Conservation (phyloP, 352 stramenopile genomes). For the Globisporangium nunn region DNA sequence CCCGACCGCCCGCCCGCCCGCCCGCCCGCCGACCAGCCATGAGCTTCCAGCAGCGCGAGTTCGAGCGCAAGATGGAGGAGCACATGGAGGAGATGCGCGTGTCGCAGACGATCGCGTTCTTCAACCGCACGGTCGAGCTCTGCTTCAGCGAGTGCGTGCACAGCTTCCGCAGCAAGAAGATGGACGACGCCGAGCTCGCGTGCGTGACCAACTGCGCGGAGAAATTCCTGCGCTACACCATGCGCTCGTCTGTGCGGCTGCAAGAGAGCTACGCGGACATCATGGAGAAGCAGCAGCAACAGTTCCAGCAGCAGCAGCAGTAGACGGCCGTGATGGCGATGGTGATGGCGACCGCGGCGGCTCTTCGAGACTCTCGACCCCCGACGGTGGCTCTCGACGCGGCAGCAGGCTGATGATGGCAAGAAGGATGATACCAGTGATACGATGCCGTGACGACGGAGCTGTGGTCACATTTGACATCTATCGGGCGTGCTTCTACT, state of each 20-base stretch:
- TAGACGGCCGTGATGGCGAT: not conserved
- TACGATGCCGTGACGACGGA: not conserved
- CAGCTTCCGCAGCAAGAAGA: slow-evolving; percentile 88
- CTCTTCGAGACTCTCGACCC: not conserved
- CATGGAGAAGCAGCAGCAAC: slow-evolving; percentile 77
- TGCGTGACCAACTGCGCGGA: slow-evolving; percentile 87
- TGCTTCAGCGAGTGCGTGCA: slow-evolving; percentile 89
- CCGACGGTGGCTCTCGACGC: not conserved
- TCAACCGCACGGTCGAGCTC: slow-evolving; percentile 86
- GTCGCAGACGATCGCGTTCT: slow-evolving; percentile 85
- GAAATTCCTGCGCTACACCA: slow-evolving; percentile 89
- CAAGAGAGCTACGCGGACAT: slow-evolving; percentile 86
- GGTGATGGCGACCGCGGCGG: not conserved
- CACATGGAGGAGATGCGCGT: slow-evolving; percentile 89
- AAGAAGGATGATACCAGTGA: not conserved
- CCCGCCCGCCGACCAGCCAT: slow-evolving; percentile 15
- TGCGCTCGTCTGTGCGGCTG: slow-evolving; percentile 84
- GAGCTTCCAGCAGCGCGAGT: slow-evolving; percentile 64
- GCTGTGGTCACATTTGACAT: too few relatives aligned
- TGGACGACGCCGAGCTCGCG: slow-evolving; percentile 85
- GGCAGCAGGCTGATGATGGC: too few relatives aligned
- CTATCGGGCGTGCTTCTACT: not conserved
- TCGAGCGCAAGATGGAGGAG: slow-evolving; percentile 88
- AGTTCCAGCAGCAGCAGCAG: slow-evolving; percentile 34
- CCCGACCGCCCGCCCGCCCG: too few relatives aligned